phyloP scores from a whole-genome alignment of 768 basidiomycete species.

The Amanita rubescens region DNA sequence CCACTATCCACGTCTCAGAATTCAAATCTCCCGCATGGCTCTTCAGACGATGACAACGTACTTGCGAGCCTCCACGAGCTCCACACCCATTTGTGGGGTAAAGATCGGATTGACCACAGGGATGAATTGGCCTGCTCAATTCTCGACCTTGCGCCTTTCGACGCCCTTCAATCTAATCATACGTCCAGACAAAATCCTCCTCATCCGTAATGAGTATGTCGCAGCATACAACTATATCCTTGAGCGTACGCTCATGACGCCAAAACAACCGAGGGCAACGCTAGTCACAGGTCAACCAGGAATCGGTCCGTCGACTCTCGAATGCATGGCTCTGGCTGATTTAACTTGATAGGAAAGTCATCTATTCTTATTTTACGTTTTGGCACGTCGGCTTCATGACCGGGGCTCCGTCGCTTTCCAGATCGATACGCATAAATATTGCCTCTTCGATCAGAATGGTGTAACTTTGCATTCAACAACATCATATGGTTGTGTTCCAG shows the following conservation, averaged over 20 bases:
- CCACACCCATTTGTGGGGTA: constrained; percentile 9
- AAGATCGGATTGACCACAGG: constrained; percentile 5
- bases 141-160: constrained; percentile 3
- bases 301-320: constrained; percentile 8
- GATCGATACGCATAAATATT: too few relatives aligned
- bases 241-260: neutral
- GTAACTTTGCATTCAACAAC: neutral
- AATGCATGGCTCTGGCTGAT: constrained; percentile 3
- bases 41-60: neutral
- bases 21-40: neutral
- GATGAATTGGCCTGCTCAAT: neutral
- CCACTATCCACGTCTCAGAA: neutral
- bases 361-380: too few relatives aligned
- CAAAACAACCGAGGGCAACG: neutral
- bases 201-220: constrained; percentile 10
- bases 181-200: constrained; percentile 1
- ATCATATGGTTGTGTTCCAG: neutral
- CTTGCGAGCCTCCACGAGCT: constrained; percentile 1
- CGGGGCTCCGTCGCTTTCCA: too few relatives aligned
- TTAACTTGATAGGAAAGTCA: too few relatives aligned
- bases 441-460: neutral
- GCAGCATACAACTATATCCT: constrained; percentile 3
- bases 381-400: too few relatives aligned
- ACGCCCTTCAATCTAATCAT: constrained; percentile 6
- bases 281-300: constrained; percentile 8